Evolutionary conservation across 2,329 filamentous ascomycete genomes (phyloP), one percentile per base, ranked within the genome.

Genomic region (Colletotrichum australisinense): DNA sequence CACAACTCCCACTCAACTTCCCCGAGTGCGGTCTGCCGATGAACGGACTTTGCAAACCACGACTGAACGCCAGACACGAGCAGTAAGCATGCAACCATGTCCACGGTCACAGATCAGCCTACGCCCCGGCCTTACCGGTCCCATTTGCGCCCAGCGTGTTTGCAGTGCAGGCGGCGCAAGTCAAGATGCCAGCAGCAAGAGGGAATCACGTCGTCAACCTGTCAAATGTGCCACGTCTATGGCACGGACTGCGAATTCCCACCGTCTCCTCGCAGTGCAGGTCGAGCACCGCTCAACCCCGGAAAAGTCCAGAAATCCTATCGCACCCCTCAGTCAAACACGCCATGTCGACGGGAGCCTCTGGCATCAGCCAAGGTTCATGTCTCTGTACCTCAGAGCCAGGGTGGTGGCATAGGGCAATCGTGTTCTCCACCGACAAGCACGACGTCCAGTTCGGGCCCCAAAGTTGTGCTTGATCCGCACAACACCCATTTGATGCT

Each of bases 81-180:
- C 30, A 32, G 30, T 32, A 28, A 26, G 52, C n/a, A 38, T 24
- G 38, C 14, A 12, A 64, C n/a, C 35, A 73, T 73, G 70, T 65
- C 70, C 14, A 55, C 67, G 22, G 55, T 22, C 26, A 35, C 67
- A 30, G 67, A 65, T 4, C 67, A 70, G 26, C 67, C 70, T 11
- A 73, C 70, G 4, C 70, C 70, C 76, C 84, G 90, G 57, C 90
- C 90, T 3, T 92, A 92, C 77, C 84, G 90, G 72, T 92, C 90
- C 8, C 90, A 92, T 80, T 86, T 90, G 73, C 86, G 88, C 52
- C 89, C 90, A 63, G 90, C 90, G 9, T 92, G 90, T 80, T 82
- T 89, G 65, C 82, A 89, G 16, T 92, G 90, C 77, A 86, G 90
- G 66, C 87, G 87, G 73, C 86, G 90, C 73, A 92, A 92, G 78